These are phyloP conservation scores for Pythium grandisporangium DNA, from an alignment of 352 stramenopile genomes.

Conservation along the genomic window DNA sequence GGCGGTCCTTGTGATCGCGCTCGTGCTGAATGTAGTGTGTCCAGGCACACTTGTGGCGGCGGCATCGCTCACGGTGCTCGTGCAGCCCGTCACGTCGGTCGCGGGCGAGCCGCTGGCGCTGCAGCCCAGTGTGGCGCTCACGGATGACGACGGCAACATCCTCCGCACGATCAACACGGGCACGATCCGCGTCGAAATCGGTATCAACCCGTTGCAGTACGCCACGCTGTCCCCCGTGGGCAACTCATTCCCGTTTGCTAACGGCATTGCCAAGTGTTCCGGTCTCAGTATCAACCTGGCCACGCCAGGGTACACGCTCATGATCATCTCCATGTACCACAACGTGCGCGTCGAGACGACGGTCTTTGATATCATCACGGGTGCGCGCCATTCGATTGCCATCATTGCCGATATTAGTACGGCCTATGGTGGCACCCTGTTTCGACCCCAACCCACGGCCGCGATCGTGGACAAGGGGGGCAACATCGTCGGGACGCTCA, in stretches of 20 bases:
- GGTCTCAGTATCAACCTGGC: conserved; percentile 64
- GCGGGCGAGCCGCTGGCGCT: conserved; percentile 51
- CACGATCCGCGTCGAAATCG: conserved; percentile 41
- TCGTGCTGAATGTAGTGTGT: background rate
- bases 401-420: conserved; percentile 73
- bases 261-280: conserved; percentile 63
- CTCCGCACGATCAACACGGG: conserved; percentile 46
- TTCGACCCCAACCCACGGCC: conserved; percentile 65
- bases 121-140: conserved; percentile 59
- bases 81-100: conserved; percentile 51
- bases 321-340: conserved; percentile 53
- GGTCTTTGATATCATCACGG: conserved; percentile 63
- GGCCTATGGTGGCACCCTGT: conserved; percentile 62
- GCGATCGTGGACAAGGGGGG: conserved; percentile 74
- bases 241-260: conserved; percentile 57
- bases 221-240: conserved; percentile 30
- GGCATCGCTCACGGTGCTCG: conserved; percentile 51
- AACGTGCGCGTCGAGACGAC: conserved; percentile 61
- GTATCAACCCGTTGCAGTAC: conserved; percentile 39
- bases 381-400: conserved; percentile 38
- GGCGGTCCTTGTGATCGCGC: too few species aligned
- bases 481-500: conserved; percentile 43
- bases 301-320: conserved; percentile 55
- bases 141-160: conserved; percentile 72
- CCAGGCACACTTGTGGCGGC: background rate